Conservation (phyloP, 129 eudicot genomes). For the Ambrosia trifida region DNA sequence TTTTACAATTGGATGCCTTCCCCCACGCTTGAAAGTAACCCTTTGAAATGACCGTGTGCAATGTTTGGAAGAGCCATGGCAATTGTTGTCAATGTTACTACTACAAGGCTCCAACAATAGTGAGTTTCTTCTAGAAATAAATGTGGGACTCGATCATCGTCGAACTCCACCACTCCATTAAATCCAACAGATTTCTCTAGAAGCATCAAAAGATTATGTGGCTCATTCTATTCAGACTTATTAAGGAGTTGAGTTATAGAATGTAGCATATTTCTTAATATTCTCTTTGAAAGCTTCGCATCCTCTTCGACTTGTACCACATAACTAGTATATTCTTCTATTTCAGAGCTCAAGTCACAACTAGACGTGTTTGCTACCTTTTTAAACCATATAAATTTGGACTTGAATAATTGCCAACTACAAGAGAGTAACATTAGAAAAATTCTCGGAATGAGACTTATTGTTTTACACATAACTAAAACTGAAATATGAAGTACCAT, state of each 20-base stretch:
- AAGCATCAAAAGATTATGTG: constrained; percentile 5
- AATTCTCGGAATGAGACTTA: neutral
- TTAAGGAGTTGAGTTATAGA: constrained; percentile 1
- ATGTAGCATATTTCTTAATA: neutral
- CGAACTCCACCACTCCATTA: neutral
- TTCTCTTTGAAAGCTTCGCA: neutral
- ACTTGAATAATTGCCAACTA: neutral
- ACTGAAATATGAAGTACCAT: neutral
- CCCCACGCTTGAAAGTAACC: neutral
- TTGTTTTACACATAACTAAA: neutral
- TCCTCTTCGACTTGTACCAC: neutral
- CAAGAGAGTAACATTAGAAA: neutral
- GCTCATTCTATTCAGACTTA: neutral
- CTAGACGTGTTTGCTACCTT: neutral
- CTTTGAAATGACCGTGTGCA: neutral
- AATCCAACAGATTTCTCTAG: neutral
- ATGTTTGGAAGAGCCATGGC: constrained; percentile 10
- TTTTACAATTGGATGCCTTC: constrained; percentile 8
- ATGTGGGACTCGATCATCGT: neutral
- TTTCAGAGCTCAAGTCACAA: neutral
- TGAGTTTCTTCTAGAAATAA: neutral
- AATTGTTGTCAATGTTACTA: constrained; percentile 6
- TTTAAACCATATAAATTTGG: neutral
- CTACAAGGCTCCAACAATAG: constrained; percentile 16
- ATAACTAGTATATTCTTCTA: neutral